These are phyloP conservation scores for Talaromyces albobiverticillius DNA, from an alignment of 2,329 filamentous ascomycete species.

Conservation along the genomic window DNA sequence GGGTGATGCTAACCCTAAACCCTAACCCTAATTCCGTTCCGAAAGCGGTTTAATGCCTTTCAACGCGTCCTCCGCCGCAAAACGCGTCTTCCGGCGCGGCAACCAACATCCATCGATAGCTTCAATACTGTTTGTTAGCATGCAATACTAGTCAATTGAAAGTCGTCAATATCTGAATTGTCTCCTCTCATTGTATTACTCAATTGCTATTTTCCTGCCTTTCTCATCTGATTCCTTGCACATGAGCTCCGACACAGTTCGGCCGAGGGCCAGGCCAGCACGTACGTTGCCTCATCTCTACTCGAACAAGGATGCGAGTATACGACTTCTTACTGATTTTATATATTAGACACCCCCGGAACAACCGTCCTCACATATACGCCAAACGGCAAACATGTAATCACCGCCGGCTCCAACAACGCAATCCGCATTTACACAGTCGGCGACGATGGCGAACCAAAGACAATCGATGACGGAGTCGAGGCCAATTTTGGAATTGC, in stretches of 20 bases:
- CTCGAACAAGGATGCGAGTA: neutral
- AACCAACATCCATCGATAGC: too few species aligned
- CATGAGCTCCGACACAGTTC: conserved; percentile 37
- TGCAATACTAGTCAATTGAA: too few species aligned
- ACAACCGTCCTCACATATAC: conserved; percentile 87
- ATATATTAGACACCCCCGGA: conserved; percentile 68
- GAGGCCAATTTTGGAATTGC: conserved; percentile 81
- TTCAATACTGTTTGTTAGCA: too few species aligned
- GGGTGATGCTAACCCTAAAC: too few species aligned
- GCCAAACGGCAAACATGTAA: conserved; percentile 77
- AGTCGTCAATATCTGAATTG: too few species aligned
- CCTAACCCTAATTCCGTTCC: too few species aligned
- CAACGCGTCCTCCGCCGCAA: too few species aligned
- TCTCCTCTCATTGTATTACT: too few species aligned
- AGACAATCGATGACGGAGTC: conserved; percentile 84
- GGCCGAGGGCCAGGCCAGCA: conserved; percentile 43
- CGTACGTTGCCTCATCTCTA: conserved; percentile 43
- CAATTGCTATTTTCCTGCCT: too few species aligned
- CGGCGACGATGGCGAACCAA: conserved; percentile 86
- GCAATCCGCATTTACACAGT: conserved; percentile 90
- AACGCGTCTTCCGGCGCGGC: too few species aligned
- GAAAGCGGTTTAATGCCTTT: too few species aligned
- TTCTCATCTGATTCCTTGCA: neutral
- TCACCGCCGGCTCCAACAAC: conserved; percentile 92
- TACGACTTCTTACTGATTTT: conserved; percentile 14